These are phyloP conservation scores for Pyronema omphalodes DNA, from an alignment of 495 filamentous ascomycete species.

Conservation along the genomic window DNA sequence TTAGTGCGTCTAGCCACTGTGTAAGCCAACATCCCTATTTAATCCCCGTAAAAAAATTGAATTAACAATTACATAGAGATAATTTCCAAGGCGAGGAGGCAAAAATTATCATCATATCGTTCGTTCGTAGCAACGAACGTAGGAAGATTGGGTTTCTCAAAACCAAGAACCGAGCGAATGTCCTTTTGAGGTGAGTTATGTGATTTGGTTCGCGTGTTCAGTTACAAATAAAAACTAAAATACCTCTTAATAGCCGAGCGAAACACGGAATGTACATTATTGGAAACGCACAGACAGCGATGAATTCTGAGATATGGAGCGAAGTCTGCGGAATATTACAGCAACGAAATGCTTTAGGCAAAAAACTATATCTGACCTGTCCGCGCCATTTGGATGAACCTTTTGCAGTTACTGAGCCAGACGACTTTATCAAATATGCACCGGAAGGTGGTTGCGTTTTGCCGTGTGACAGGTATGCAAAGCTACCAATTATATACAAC, in stretches of 20 bases:
- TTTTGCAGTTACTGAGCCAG: slow-evolving; percentile 38
- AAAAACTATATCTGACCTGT: slow-evolving; percentile 40
- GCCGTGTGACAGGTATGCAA: slow-evolving; percentile 30
- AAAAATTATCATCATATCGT: slow-evolving; percentile 55
- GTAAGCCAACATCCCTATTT: not conserved
- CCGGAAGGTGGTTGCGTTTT: slow-evolving; percentile 56
- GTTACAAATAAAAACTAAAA: slow-evolving; percentile 3
- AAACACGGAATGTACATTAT: slow-evolving; percentile 73
- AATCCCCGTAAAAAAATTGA: not conserved
- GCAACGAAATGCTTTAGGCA: slow-evolving; percentile 33
- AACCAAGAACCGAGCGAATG: slow-evolving; percentile 63
- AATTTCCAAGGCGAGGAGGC: slow-evolving; percentile 48
- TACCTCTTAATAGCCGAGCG: slow-evolving; percentile 34
- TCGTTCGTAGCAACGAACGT: slow-evolving; percentile 52
- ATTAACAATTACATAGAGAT: not conserved
- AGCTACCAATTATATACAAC: not conserved
- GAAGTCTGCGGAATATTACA: slow-evolving; percentile 40
- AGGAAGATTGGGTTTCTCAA: slow-evolving; percentile 52
- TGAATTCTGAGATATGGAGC: slow-evolving; percentile 50
- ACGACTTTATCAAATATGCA: slow-evolving; percentile 40
- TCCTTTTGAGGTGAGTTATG: slow-evolving; percentile 36
- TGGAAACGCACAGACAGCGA: slow-evolving; percentile 51
- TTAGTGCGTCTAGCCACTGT: not conserved
- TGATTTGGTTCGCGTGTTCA: not conserved
- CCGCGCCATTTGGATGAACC: slow-evolving; percentile 43